phyloP scores from a whole-genome alignment of 2,329 filamentous ascomycete species.

The Epichloe bromicola region DNA sequence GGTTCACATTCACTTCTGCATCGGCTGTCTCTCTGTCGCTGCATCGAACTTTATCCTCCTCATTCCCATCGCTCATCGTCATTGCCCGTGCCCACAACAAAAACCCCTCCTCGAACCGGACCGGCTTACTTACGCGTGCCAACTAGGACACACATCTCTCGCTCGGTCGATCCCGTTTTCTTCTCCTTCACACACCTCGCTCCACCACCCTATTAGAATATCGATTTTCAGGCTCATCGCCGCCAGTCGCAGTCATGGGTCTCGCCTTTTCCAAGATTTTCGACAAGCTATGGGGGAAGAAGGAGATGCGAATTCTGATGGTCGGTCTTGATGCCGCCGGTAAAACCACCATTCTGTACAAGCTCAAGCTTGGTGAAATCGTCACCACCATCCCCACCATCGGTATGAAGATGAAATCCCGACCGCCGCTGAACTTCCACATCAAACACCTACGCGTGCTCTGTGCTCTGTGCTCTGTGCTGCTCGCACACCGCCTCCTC shows the following conservation, averaged over 20 bases:
- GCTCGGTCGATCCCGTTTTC: slow-evolving; percentile 5
- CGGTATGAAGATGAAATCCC: slow-evolving; percentile 42
- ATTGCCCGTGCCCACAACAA: slow-evolving; percentile 8
- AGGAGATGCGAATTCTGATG: slow-evolving; percentile 99
- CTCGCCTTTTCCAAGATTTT: slow-evolving; percentile 94
- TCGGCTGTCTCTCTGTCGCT: not conserved
- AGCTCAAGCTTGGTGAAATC: slow-evolving; percentile 98
- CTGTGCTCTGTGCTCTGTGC: not conserved
- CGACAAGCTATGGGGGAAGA: slow-evolving; percentile 95
- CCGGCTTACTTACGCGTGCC: slow-evolving; percentile 17
- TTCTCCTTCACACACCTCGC: slow-evolving; percentile 8
- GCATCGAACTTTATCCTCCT: not conserved
- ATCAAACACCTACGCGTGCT: not conserved
- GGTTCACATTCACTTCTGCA: not conserved
- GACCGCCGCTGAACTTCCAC: slow-evolving; percentile 1
- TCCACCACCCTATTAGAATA: slow-evolving; percentile 8
- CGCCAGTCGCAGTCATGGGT: slow-evolving; percentile 71
- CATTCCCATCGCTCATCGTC: not conserved
- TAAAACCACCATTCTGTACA: slow-evolving; percentile 99
- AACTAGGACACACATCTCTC: slow-evolving; percentile 16
- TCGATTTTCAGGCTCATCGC: slow-evolving; percentile 17
- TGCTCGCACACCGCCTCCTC: not conserved
- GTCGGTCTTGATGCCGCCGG: slow-evolving; percentile 97
- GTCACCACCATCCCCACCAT: slow-evolving; percentile 99
- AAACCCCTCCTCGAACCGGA: slow-evolving; percentile 9